phyloP scores from a whole-genome alignment of 345 rosid genomes.

The Arabis hirsuta region DNA sequence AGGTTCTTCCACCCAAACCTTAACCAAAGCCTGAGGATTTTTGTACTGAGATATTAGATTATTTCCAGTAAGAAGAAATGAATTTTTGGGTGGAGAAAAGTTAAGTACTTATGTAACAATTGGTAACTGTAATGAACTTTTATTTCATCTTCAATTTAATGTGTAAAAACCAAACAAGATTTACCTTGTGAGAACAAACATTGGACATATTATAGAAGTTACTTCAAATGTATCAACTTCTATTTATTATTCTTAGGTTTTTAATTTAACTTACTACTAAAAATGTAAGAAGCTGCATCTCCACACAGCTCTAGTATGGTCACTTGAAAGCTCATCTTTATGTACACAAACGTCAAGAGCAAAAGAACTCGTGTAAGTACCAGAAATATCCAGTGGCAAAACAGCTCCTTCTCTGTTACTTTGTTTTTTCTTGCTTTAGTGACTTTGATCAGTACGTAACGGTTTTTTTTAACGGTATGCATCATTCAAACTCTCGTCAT shows the following conservation, averaged over 20 bases:
- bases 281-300: slow-evolving; percentile 33
- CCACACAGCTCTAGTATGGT: slow-evolving; percentile 25
- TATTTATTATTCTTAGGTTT: slow-evolving; percentile 34
- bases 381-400: slow-evolving; percentile 35
- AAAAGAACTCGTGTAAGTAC: slow-evolving; percentile 38
- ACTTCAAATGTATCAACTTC: slow-evolving; percentile 36
- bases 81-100: slow-evolving; percentile 5
- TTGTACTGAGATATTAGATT: neutral
- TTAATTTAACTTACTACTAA: slow-evolving; percentile 29
- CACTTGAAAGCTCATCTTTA: slow-evolving; percentile 34
- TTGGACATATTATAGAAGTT: slow-evolving; percentile 20
- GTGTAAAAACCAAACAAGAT: slow-evolving; percentile 16
- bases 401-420: slow-evolving; percentile 29
- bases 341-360: slow-evolving; percentile 40
- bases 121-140: slow-evolving; percentile 6
- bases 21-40: slow-evolving; percentile 1
- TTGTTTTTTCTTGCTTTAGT: neutral
- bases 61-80: neutral
- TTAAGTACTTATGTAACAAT: neutral
- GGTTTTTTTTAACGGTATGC: neutral
- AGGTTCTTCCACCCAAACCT: neutral
- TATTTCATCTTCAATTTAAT: slow-evolving; percentile 23
- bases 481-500: slow-evolving; percentile 48
- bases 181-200: slow-evolving; percentile 15
- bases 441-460: slow-evolving; percentile 7